Evolutionary conservation across 1,284 basidiomycete species (phyloP), one percentile per base, ranked within the genome.

Genomic region (Tetrapyrgos nigripes): DNA sequence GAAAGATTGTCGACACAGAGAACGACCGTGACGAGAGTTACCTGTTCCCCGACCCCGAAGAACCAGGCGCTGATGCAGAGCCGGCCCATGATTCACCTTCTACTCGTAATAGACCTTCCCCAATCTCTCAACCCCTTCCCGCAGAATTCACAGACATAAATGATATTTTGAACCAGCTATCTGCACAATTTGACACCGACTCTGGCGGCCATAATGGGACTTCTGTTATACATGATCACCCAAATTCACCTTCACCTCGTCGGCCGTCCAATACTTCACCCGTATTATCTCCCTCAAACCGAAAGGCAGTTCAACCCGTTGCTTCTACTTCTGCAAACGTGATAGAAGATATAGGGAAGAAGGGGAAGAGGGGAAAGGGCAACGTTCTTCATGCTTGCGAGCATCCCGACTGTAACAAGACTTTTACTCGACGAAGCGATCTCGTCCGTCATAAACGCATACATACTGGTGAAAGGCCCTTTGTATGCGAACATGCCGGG

Each of bases 391-490:
- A 86, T 64, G 83, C 74, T 53, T 86, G 77, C 77, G 89, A 85
- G 59, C 79, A 85, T 62, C 87, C 87, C 33, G 79, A 86, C 51
- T 93, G 91, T 66, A 78, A 80, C 62, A 93, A 93, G 75, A 79
- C 84, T 4, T 93, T 93, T 70, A 88, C 86, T 37, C 84, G 91
- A 35, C 82, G 85, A 58, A 92, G 91, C 68, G 91, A 93, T 68
- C 78, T 93, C 51, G 80, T 83, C 40, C 85, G 92, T 43, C 93
- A 96, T 70, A 89, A 87, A 79, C 85, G 92, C 53, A 94, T 94
- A 76, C 93, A 96, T 69, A 94, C 93, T 0, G 94, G 93, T 28
- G 93, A 96, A 72, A 85, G 93, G 50, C 93, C 93, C 2, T 95
- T 91, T 71, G 75, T 85, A 17, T 93, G 91, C 63, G 77, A 79